Percentiles rank a stretch among this genome's conserved stretches.
phyloP scores from a whole-genome alignment of 148 eudicot genomes.

The Amaranthus palmeri region DNA sequence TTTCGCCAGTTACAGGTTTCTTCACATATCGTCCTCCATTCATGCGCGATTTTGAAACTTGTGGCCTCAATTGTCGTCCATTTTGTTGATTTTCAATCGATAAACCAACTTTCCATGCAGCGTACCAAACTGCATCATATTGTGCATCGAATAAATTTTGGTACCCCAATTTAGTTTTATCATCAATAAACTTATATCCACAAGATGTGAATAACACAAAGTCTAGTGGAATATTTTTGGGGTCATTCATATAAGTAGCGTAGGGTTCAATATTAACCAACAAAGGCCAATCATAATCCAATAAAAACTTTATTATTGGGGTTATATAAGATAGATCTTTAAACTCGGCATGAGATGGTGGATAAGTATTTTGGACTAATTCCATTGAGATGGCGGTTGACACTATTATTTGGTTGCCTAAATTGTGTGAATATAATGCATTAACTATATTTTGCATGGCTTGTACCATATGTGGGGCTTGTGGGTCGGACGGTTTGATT shows the following conservation, averaged over 20 bases:
- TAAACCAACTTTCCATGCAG: conserved; percentile 19
- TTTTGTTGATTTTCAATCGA: too few species aligned
- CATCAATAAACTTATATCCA: background rate
- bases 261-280: conserved; percentile 33
- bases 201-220: conserved; percentile 24
- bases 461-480: background rate
- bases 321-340: conserved; percentile 1
- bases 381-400: conserved; percentile 7
- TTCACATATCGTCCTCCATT: background rate
- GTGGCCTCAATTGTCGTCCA: too few species aligned
- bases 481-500: background rate
- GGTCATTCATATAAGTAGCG: background rate
- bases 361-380: conserved; percentile 10
- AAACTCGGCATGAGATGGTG: conserved; percentile 27
- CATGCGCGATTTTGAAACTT: background rate
- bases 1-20: background rate
- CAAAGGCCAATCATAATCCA: conserved; percentile 20
- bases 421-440: conserved; percentile 9
- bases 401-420: conserved; percentile 21
- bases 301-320: conserved; percentile 24
- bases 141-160: conserved; percentile 28
- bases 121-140: conserved; percentile 20
- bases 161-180: conserved; percentile 13
- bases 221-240: background rate
- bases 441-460: conserved; percentile 18